Evolutionary conservation across 192 early-diverging fungal genomes (phyloP), one percentile per base, ranked within the genome.

Genomic region (Dispira parvispora): DNA sequence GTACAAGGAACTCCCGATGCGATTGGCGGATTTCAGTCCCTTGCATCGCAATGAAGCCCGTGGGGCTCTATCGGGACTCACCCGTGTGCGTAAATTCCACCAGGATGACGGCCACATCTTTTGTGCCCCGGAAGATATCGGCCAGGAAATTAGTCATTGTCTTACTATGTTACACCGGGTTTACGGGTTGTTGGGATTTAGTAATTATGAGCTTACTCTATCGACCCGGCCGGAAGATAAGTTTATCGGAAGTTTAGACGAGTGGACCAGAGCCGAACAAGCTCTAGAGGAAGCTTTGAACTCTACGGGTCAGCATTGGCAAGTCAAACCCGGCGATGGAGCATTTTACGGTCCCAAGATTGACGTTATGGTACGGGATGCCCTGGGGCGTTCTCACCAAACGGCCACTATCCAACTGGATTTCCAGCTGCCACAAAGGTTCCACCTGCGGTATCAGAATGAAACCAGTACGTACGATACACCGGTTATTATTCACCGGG

Each of bases 91-190:
- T 62, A 82, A 89, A 67, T 97, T 97, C 74, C 92, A 97, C 64
- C 94, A 97, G 73, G 94, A 97, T 64, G 94, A 97, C 67, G 94
- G 88, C 0, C 94, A 97, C 65, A 94, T 97, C 60, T 97, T 97
- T 72, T 97, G 94, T 66, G 76, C 81, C 4, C 78, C 80, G 43
- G 76, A 79, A 4, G 92, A 97, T 68, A 85, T 94, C 55, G 71
- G 71, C 21, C 61, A 72, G 27, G 94, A 97, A 76, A 95, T 97
- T 64, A 69, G 73, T 3, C 71, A 78, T 23, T 87, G 82, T 20
- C 69, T 97, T n/a, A 71, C 73, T 1, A 80, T 97, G 69, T 81
- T 97, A 16, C 75, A 87, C 44, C 72, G 75, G 54, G 86, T 91
- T 1, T 97, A 95, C 67, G 67, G 65, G 9, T 80, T 84, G 44